phyloP scores from a whole-genome alignment of 306 rosid species.

The Myrica gale region DNA sequence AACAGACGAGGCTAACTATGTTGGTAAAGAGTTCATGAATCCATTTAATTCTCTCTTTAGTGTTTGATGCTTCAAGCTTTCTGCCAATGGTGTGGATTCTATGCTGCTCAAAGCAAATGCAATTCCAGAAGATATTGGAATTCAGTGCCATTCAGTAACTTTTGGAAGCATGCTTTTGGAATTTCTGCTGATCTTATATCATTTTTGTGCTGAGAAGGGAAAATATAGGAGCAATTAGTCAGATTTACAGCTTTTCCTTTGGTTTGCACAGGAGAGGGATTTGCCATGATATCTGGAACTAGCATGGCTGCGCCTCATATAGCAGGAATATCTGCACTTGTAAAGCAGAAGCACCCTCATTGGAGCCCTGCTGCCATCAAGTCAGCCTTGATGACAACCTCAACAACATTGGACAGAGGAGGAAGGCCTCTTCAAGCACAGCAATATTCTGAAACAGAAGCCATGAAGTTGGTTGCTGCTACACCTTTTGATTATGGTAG shows the following conservation, averaged over 20 bases:
- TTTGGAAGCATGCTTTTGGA: not conserved
- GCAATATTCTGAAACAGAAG: constrained; percentile 82
- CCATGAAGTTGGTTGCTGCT: constrained; percentile 66
- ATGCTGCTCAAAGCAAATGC: constrained; percentile 6
- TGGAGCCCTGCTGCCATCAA: constrained; percentile 99
- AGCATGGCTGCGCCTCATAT: constrained; percentile 99
- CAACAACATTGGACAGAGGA: constrained; percentile 81
- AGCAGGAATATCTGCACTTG: constrained; percentile 97
- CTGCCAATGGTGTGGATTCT: constrained; percentile 1
- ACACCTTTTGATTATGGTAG: constrained; percentile 97
- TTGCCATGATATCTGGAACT: constrained; percentile 99
- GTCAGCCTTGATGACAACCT: constrained; percentile 96
- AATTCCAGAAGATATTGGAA: constrained; percentile 1
- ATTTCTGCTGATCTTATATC: not conserved
- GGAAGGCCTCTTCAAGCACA: constrained; percentile 92
- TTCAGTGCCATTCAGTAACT: not conserved
- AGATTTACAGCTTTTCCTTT: constrained; percentile 20
- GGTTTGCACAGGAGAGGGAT: constrained; percentile 70
- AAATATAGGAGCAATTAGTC: not conserved
- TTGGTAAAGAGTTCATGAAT: constrained; percentile 50
- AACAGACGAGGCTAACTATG: constrained; percentile 89
- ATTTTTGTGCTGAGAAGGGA: not conserved
- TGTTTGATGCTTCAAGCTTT: constrained; percentile 23
- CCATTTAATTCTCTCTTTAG: constrained; percentile 11
- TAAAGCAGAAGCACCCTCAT: constrained; percentile 94